Base-by-base conservation (phyloP, 352 stramenopile genomes). In the Pythium oligandrum region DNA sequence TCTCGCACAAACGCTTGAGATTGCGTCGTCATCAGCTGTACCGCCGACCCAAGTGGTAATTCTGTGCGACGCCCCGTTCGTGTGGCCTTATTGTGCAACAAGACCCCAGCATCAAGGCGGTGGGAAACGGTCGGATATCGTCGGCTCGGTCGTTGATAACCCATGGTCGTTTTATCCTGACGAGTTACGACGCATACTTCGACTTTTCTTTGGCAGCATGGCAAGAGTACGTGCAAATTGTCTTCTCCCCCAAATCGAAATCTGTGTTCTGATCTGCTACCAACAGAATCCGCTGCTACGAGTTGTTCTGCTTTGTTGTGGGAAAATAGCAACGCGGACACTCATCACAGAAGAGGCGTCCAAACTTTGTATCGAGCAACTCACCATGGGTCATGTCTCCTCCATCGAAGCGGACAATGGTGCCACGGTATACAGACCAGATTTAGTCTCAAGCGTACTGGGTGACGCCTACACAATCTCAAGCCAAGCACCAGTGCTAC, bases 1-100 rank as follows among this genome's bases (percentile, higher is more conserved):
- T 26, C 17, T 26, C 0, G 17, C 17, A 26, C 17, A 26, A 26
- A 26, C 17, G 17, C 17, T 26, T 26, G 17, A 26, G 17, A 26
- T 26, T 26, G 17, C 17, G 17, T 49, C 49, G 10, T 56, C 40
- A 43, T 36, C 32, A 3, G 12, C 3, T 40, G 26, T 37, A n/a
- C 10, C 10, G 2, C 55, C 46, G 7, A 56, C 44, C 30, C 39
- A 57, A 57, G 44, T 68, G 26, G 44, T 85, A 0, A 59, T 91
- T 44, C 55, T 87, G 8, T 84, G 78, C n/a, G 78, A 89, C 35
- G 11, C 69, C 0, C 73, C 72, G 26, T 53, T 91, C 10, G 62
- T 75, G 5, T 82, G 71, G 68, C 63, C 59, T 5, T 66, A 56
- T 26, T 26, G 3, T 1, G 31, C 52, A 1, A 12, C 30, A 17